phyloP scores from a whole-genome alignment of 2,329 filamentous ascomycete genomes.

The Xylariaceae sp. region DNA sequence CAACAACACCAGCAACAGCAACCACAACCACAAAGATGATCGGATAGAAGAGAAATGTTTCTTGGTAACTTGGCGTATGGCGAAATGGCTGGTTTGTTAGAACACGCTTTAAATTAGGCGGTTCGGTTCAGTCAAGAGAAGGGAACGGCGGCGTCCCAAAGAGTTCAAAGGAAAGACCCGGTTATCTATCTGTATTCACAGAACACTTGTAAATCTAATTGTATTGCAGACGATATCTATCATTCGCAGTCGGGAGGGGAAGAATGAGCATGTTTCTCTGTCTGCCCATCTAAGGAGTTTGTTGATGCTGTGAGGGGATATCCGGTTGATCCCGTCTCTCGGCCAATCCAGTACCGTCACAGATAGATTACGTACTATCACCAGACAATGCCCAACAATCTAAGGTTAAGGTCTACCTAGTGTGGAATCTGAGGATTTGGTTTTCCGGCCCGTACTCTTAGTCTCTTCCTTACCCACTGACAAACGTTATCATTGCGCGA shows the following conservation, averaged over 20 bases:
- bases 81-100: constrained; percentile 3
- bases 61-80: background rate
- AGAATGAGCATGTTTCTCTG: too few relatives aligned
- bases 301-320: too few relatives aligned
- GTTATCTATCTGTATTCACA: background rate
- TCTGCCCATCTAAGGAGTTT: too few relatives aligned
- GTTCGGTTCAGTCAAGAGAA: background rate
- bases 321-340: too few relatives aligned
- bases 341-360: too few relatives aligned
- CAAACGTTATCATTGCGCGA: background rate
- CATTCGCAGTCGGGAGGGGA: background rate
- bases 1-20: too few relatives aligned
- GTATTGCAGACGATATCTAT: constrained; percentile 6
- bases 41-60: background rate
- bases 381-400: too few relatives aligned
- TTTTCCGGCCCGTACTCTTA: too few relatives aligned
- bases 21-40: constrained; percentile 7
- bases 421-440: too few relatives aligned
- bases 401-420: too few relatives aligned
- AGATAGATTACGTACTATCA: too few relatives aligned
- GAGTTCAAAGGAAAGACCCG: background rate
- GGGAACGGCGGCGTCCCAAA: constrained; percentile 10
- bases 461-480: background rate
- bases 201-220: background rate
- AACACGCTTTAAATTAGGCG: background rate